Evolutionary conservation across 257 asterid genomes (phyloP).

Genomic region (Rhazya stricta): DNA sequence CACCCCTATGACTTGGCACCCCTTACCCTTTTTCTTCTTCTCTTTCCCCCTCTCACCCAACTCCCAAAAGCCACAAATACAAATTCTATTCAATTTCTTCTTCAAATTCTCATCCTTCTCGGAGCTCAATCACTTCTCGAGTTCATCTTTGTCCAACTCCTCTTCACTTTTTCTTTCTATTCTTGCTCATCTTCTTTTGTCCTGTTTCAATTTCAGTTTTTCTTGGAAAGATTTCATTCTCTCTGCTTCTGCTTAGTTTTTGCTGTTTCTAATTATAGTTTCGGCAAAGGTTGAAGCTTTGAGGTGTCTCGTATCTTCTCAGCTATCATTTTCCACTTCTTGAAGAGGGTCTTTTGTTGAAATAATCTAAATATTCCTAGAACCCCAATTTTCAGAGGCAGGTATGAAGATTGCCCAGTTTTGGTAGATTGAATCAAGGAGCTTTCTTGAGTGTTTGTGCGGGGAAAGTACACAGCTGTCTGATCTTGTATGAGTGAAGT

Average conservation of each 20-base stretch:
- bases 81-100: background rate
- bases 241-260: constrained; percentile 13
- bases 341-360: constrained; percentile 14
- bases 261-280: constrained; percentile 14
- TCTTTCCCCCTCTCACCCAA: constrained; percentile 16
- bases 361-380: constrained; percentile 8
- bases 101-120: background rate
- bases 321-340: constrained; percentile 11
- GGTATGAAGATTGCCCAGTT: background rate
- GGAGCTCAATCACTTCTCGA: background rate
- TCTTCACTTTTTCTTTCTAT: background rate
- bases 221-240: background rate
- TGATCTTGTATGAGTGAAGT: constrained; percentile 6
- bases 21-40: constrained; percentile 9
- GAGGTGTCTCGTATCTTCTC: constrained; percentile 10
- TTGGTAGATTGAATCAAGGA: constrained; percentile 18
- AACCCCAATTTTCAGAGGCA: constrained; percentile 9
- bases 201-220: background rate
- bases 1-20: constrained; percentile 55
- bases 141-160: constrained; percentile 3
- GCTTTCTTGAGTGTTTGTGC: constrained; percentile 15
- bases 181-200: background rate
- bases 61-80: constrained; percentile 8
- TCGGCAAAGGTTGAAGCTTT: constrained; percentile 26
- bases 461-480: constrained; percentile 3